Conservation (phyloP, 192 early-diverging fungal species). For the Gigaspora rosea region DNA sequence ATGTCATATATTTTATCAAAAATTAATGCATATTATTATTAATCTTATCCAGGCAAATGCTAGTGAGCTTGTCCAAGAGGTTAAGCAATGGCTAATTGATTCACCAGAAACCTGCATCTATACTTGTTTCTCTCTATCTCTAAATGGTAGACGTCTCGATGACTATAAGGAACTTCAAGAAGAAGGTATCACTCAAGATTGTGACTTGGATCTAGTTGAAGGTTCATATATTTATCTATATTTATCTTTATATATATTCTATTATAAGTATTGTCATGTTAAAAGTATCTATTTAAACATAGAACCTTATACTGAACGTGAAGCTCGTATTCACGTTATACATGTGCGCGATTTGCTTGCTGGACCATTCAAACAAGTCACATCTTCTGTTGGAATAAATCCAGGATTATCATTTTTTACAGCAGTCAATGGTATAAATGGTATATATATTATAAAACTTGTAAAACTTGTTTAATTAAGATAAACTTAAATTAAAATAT, state of each 20-base stretch:
- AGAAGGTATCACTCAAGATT: conserved; percentile 65
- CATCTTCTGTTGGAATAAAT: conserved; percentile 65
- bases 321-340: conserved; percentile 86
- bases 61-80: conserved; percentile 79
- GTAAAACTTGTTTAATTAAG: too few relatives aligned
- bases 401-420: conserved; percentile 73
- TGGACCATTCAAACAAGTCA: conserved; percentile 65
- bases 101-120: conserved; percentile 80
- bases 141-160: conserved; percentile 70
- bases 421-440: conserved; percentile 58
- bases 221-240: conserved; percentile 37
- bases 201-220: conserved; percentile 66
- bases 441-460: conserved; percentile 44
- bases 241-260: neutral
- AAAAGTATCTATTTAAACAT: neutral
- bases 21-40: neutral
- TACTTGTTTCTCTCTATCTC: conserved; percentile 88
- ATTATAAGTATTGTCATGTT: neutral
- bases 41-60: conserved; percentile 56
- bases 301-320: conserved; percentile 91
- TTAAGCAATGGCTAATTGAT: conserved; percentile 87
- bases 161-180: conserved; percentile 78
- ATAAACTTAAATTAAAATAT: neutral
- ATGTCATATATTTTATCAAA: neutral
- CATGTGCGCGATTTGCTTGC: conserved; percentile 85